Evolutionary conservation across 768 basidiomycete species (phyloP), one percentile per base, ranked within the genome.

Genomic region (Hericium alpestre): DNA sequence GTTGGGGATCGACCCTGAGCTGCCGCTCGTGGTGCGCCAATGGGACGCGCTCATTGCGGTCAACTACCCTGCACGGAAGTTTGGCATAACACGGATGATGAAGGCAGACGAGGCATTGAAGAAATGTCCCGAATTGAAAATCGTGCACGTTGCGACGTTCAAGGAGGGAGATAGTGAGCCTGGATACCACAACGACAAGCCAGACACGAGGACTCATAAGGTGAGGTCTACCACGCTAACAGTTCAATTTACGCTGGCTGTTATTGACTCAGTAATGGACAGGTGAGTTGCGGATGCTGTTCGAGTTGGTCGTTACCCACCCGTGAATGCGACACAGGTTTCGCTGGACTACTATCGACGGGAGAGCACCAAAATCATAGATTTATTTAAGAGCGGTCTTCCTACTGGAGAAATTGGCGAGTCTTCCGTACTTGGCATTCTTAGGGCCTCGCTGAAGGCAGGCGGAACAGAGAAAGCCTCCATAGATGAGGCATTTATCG

Each of bases 401-500:
- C 85, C 90, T 1, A 79, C 72, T 4, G 90, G 85, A 20, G 91
- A 95, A 74, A 78, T 95, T 55, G 93, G 93, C 92, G 61, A 64
- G 76, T 20, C 7, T 15, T 49, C 20, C 22, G 39, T 55, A 27
- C 53, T 6, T 22, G 22, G 3, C 25, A 23, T 23, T 7, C 32
- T 32, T 8, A 3, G 5, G 51, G n/a, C 7, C 9, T 13, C 15
- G 13, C 40, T 37, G 57, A 50, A 50, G 11, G 23, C 18, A 7
- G 48, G 27, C 15, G 32, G 51, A 11, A 11, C 67, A 93, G 95
- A 99, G 71, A 96, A 94, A 68, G 96, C 96, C 22, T 95, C 92
- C 0, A 96, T 98, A 38, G 96, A 98, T 65, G 96, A 99, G 66
- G 93, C 91, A 0, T 99, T 94, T 69, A 82, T 98, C 56, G 95